Percentiles rank a stretch among this genome's conserved stretches.
phyloP scores from a whole-genome alignment of 306 rosid species.

The Urtica urens region DNA sequence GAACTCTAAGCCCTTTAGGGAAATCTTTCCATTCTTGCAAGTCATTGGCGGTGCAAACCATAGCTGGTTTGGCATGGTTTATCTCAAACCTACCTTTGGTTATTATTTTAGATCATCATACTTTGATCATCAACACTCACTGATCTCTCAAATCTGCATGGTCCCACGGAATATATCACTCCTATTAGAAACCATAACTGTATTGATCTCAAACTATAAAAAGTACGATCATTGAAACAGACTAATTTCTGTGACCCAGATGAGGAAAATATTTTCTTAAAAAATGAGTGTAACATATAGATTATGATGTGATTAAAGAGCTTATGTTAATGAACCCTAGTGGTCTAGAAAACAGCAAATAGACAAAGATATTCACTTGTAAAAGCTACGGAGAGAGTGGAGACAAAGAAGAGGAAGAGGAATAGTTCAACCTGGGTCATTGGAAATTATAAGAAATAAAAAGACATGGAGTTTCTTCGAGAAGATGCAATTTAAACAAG shows the following conservation, averaged over 20 bases:
- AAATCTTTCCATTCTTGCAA: constrained; percentile 90
- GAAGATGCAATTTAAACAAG: too few relatives aligned
- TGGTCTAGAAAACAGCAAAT: constrained; percentile 16
- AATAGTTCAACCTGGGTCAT: constrained; percentile 4
- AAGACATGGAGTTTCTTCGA: constrained; percentile 6
- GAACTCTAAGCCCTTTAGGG: constrained; percentile 90
- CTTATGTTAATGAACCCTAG: constrained; percentile 6
- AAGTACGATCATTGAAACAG: not conserved
- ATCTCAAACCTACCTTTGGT: constrained; percentile 44
- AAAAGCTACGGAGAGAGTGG: not conserved
- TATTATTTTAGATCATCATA: constrained; percentile 20
- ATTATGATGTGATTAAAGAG: constrained; percentile 7
- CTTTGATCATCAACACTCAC: constrained; percentile 20
- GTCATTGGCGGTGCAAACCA: constrained; percentile 96
- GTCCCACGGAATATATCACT: constrained; percentile 6
- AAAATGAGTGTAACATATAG: not conserved
- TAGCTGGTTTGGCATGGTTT: constrained; percentile 98
- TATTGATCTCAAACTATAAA: constrained; percentile 21
- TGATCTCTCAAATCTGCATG: constrained; percentile 27
- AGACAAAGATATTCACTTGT: constrained; percentile 16
- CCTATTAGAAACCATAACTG: constrained; percentile 10
- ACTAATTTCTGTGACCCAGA: constrained; percentile 2
- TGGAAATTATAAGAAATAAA: constrained; percentile 16
- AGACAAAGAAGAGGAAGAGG: constrained; percentile 11
- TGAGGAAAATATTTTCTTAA: not conserved